Evolutionary conservation across 345 rosid species (phyloP), one percentile per base, ranked within the genome.

Genomic region (Barbarea vulgaris): DNA sequence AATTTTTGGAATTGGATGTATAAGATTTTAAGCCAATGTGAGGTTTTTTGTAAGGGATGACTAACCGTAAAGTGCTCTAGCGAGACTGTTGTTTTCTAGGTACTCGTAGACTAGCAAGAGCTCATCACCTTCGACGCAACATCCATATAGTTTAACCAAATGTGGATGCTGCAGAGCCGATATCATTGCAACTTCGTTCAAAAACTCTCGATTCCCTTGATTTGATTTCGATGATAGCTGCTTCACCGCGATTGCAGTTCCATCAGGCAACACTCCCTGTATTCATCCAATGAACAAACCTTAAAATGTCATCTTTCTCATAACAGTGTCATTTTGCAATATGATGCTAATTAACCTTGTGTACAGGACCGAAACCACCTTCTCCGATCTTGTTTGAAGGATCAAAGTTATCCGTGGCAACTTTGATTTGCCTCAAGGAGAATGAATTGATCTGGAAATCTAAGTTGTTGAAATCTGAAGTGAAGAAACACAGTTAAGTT

Each of bases 351-450:
- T n/a, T 56, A 15, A 88, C 90, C 93, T 85, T 88, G 76, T 82
- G 83, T 14, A 86, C 93, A 51, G 90, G 84, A 67, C 93, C 93
- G 5, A 88, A 88, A n/a, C 93, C 88, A 53, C 93, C 93, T 79
- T 88, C 88, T 31, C 90, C 90, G 6, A 88, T 81, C 78, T 88
- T 88, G 71, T 88, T 86, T 22, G 53, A 54, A 11, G 58, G 18
- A 72, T 84, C 82, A 70, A 88, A 88, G 81, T 86, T 79, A 64
- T 84, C 69, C 0, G 93, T 84, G 37, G 89, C 86, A 58, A 77
- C 80, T 77, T 76, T 81, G 11, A 86, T 86, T 81, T 86, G 84
- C 69, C 75, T 82, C 51, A 86, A 78, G 5, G 87, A 74, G 81
- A 83, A 88, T 7, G 82, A 64, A 14, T 83, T 85, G 15, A 79